Evolutionary conservation across 208 protist species (phyloP), one percentile per base, ranked within the genome.

Genomic region (Trypanosomatidae sp.): DNA sequence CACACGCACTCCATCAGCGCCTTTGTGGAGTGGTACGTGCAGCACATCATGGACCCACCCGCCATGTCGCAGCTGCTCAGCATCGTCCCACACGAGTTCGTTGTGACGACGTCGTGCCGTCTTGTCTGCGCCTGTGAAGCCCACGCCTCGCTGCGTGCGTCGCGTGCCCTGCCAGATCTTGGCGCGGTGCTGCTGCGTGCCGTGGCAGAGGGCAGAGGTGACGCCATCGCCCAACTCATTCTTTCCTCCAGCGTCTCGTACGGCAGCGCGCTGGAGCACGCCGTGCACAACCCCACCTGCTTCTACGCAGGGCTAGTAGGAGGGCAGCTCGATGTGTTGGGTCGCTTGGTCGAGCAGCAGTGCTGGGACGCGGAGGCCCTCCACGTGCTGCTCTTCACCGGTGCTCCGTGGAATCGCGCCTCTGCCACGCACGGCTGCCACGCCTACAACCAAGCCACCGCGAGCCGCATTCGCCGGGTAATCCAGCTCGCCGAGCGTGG

Each of bases 1-100:
- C 53, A 8, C 68, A 41, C 81, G 65, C 79, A 84, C 55, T 80
- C 82, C 50, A 87, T 89, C 25, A 87, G 86, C 47, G 67, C 77
- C 33, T 95, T 95, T 81, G 86, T 95, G 22, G 88, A 95, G 77
- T 95, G 91, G 91, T 95, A 95, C 58, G 83, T 95, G 22, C 89
- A 91, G 50, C 82, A 83, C 44, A 71, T 93, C 46, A 76, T 95
- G 62, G 91, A 95, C 58, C 83, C 91, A 36, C 83, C 90, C 50
- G 88, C 91, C 17, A 88, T 95, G 68, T 89, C 88, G 41, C 91
- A 92, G 73, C 83, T 95, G 36, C 84, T 95, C 7, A 85, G 82
- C 52, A 85, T 93, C 43, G 85, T 92, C 60, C 91, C 91, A 41
- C 75, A 69, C 50, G 88, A 91, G 46, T 90, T 87, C 76, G 76